Base-by-base conservation (phyloP, 2,329 filamentous ascomycete genomes). In the Fusarium torreyae region DNA sequence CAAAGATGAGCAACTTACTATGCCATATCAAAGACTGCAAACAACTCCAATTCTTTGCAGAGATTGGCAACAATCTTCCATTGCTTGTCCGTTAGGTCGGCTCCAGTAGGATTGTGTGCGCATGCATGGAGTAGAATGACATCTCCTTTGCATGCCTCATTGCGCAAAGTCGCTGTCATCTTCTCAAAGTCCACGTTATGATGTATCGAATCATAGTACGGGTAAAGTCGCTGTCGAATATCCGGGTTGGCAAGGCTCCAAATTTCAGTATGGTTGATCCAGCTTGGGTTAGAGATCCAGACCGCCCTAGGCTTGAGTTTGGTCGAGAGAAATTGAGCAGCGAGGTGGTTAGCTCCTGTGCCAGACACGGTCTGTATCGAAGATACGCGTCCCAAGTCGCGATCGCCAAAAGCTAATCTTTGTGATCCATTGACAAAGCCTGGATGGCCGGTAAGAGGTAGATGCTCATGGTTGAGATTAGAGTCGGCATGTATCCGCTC, bases 101-200 rank as follows among this genome's bases (percentile, higher is more conserved):
- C n/a, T 15, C 52, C 52, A 15, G 42, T 49, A 6, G 52, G 52
- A 13, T 54, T 45, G 33, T 48, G 52, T 20, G 52, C 52, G 6
- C 52, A 55, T 18, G 52, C 52, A 17, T 55, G 42, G 5, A 55
- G 52, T 14, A 55, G n/a, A 7, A 55, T 55, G n/a, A 39, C 33
- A 20, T 55, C 52, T 15, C 52, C 52, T 38, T 46, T n/a, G 38
- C 20, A 7, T n/a, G 24, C 43, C 17, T 45, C 43, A 26, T 45
- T 7, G 7, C 43, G 43, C 43, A 45, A 28, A 28, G 17, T 45
- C 13, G 2, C 24, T 13, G 9, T 31, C 43, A 45, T 45, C 13
- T 10, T 34, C 9, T 55, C 24, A 15, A 46, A 31, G 13, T 55
- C 33, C n/a, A 48, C 7, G 5, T 10, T 46, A 8, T 55, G 10